Conservation (phyloP, 805 yeast genomes). For the Zygoascus bituminiphila region DNA sequence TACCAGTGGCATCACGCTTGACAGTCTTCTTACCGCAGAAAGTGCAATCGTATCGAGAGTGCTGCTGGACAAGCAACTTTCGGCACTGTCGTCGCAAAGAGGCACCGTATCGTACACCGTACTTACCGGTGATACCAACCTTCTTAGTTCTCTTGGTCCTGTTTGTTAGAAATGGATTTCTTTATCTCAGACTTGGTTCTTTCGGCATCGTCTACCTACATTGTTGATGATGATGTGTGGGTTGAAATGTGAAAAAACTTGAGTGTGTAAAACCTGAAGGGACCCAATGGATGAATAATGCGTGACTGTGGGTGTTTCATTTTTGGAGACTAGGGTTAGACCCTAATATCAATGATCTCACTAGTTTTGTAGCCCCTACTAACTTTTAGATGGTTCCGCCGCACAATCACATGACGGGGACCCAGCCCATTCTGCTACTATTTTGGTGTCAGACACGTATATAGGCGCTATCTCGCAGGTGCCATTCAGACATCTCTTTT, state of each 20-base stretch:
- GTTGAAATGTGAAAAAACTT: constrained; percentile 1
- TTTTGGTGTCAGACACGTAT: too few species aligned
- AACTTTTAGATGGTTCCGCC: too few species aligned
- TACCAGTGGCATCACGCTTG: constrained; percentile 96
- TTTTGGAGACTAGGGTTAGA: neutral
- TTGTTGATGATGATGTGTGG: constrained; percentile 1
- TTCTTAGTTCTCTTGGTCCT: constrained; percentile 99
- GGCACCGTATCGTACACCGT: constrained; percentile 99
- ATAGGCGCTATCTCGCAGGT: too few species aligned
- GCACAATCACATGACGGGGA: too few species aligned
- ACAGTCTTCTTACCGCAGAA: constrained; percentile 99
- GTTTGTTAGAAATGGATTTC: constrained; percentile 9
- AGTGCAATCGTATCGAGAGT: constrained; percentile 97
- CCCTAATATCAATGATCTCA: too few species aligned
- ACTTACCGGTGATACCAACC: constrained; percentile 99
- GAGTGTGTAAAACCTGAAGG: neutral
- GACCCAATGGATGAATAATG: neutral
- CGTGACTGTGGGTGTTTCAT: constrained; percentile 1
- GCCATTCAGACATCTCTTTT: too few species aligned
- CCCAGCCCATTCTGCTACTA: too few species aligned
- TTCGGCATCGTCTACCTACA: constrained; percentile 5
- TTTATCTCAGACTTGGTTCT: neutral
- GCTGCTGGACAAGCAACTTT: constrained; percentile 98
- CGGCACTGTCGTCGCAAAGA: constrained; percentile 99
- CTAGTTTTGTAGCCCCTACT: neutral